phyloP scores from a whole-genome alignment of 495 filamentous ascomycete genomes.

The Podospora anserina region DNA sequence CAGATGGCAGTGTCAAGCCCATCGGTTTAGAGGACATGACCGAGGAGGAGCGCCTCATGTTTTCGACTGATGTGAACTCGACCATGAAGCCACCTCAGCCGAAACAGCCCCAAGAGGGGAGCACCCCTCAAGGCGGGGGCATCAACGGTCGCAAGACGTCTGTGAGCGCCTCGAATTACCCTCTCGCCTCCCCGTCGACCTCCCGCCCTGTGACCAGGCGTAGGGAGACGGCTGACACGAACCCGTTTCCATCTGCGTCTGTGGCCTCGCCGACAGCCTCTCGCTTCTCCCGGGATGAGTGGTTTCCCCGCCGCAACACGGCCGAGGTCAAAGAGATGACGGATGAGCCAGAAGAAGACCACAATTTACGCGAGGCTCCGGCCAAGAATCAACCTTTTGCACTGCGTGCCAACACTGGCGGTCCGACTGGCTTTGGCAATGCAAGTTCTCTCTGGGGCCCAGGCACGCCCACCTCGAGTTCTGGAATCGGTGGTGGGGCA shows the following conservation, averaged over 20 bases:
- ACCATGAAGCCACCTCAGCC: constrained; percentile 80
- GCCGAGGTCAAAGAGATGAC: constrained; percentile 48
- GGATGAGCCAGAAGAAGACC: constrained; percentile 49
- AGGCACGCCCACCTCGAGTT: constrained; percentile 44
- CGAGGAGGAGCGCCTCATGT: constrained; percentile 79
- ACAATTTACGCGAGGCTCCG: constrained; percentile 18
- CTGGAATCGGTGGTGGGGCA: constrained; percentile 65
- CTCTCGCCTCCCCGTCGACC: constrained; percentile 59
- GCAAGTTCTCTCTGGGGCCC: constrained; percentile 67
- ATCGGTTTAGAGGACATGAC: constrained; percentile 73
- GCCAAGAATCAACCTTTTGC: constrained; percentile 54
- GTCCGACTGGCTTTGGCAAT: constrained; percentile 39
- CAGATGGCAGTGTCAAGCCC: constrained; percentile 66
- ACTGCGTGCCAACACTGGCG: constrained; percentile 62
- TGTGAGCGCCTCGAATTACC: constrained; percentile 56
- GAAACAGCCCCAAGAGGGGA: constrained; percentile 60
- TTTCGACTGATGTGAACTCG: constrained; percentile 85
- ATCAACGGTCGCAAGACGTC: constrained; percentile 69
- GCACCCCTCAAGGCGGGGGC: constrained; percentile 44
- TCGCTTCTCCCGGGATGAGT: constrained; percentile 49
- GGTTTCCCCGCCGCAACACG: constrained; percentile 69
- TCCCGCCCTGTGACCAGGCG: constrained; percentile 70
- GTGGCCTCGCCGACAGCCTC: constrained; percentile 51
- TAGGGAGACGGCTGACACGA: constrained; percentile 83
- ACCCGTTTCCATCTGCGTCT: constrained; percentile 56